A percentile compares a stretch with the other conserved stretches of the same genome.
phyloP scores from a whole-genome alignment of 331 rosid genomes.

The Cydonia oblonga region DNA sequence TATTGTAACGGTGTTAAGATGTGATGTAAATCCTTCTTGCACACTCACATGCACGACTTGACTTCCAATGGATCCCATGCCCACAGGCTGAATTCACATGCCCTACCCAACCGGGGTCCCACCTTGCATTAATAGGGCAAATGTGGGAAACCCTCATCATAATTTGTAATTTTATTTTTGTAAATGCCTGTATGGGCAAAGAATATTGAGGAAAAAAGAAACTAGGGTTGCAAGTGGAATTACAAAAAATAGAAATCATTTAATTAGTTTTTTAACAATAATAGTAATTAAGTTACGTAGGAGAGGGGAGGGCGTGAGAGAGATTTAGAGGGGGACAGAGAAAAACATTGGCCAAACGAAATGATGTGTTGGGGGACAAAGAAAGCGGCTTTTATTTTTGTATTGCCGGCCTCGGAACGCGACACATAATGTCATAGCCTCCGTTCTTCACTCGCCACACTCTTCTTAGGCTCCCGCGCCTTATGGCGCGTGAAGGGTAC shows the following conservation, averaged over 20 bases:
- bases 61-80: slow-evolving; percentile 5
- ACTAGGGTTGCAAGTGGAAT: not conserved
- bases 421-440: slow-evolving; percentile 20
- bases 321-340: slow-evolving; percentile 26
- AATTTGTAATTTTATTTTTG: not conserved
- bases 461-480: not conserved
- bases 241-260: not conserved
- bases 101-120: not conserved
- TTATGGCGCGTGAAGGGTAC: not conserved
- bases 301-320: not conserved
- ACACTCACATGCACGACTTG: slow-evolving; percentile 14
- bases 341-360: slow-evolving; percentile 23
- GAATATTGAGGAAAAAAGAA: not conserved
- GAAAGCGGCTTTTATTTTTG: slow-evolving; percentile 44
- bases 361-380: slow-evolving; percentile 43
- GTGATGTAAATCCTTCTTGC: not conserved
- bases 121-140: slow-evolving; percentile 14
- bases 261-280: not conserved
- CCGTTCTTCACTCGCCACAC: not conserved
- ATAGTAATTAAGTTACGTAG: not conserved
- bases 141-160: slow-evolving; percentile 9
- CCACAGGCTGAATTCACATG: not conserved
- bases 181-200: not conserved
- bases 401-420: slow-evolving; percentile 32
- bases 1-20: too few species aligned